A percentile compares a stretch with the other conserved stretches of the same genome.
Conservation (phyloP, 768 basidiomycete genomes). For the Lactarius sanguifluus region DNA sequence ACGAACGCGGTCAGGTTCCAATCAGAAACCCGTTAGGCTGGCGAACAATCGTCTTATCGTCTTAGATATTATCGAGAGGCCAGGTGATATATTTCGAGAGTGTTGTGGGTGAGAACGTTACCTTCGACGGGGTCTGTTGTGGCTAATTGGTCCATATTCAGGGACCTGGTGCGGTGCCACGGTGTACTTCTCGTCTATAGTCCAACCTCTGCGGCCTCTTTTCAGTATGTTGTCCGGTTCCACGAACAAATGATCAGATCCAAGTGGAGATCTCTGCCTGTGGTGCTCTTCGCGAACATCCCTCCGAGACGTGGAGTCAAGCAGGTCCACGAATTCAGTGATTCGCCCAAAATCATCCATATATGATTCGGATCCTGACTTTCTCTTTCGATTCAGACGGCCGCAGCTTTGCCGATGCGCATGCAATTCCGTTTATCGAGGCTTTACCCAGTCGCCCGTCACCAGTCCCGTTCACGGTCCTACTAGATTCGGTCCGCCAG, state of each 20-base stretch:
- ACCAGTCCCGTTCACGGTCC: slow-evolving; percentile 9
- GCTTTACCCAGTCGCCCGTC: neutral
- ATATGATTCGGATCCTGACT: neutral
- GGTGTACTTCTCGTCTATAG: slow-evolving; percentile 22
- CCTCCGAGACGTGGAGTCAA: neutral
- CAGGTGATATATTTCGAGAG: slow-evolving; percentile 21
- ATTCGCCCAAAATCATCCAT: neutral
- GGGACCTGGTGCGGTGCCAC: slow-evolving; percentile 21
- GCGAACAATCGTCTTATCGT: slow-evolving; percentile 15
- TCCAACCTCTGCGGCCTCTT: slow-evolving; percentile 6
- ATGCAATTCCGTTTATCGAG: slow-evolving; percentile 18
- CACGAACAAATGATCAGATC: slow-evolving; percentile 17
- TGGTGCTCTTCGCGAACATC: slow-evolving; percentile 20
- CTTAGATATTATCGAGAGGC: slow-evolving; percentile 19
- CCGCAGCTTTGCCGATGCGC: slow-evolving; percentile 8
- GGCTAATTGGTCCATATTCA: neutral
- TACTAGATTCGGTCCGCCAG: slow-evolving; percentile 16
- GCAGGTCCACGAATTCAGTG: neutral
- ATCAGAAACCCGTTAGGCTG: slow-evolving; percentile 16
- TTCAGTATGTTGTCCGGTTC: slow-evolving; percentile 15
- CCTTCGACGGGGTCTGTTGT: too few relatives aligned
- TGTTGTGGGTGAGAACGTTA: slow-evolving; percentile 18
- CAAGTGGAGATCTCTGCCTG: slow-evolving; percentile 22
- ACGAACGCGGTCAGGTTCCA: slow-evolving; percentile 13
- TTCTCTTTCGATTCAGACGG: neutral